These are phyloP conservation scores for Xerocomus brunneocitrinus DNA, from an alignment of 768 basidiomycete genomes.

Conservation along the genomic window DNA sequence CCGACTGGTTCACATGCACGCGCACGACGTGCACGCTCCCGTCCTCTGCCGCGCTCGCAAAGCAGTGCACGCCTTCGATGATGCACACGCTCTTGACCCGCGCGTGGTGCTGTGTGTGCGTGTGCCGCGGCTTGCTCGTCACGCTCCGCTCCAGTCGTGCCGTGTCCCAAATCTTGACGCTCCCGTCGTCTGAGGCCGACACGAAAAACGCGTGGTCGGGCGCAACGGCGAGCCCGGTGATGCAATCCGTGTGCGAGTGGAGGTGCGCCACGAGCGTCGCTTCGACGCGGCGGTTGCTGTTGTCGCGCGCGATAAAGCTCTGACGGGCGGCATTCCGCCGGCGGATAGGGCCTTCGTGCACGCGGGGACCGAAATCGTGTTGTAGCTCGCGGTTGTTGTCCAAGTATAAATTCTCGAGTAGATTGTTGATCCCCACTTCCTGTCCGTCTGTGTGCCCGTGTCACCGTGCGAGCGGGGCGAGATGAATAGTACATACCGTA, in stretches of 20 bases:
- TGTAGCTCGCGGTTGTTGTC: constrained; percentile 84
- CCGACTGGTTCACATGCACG: constrained; percentile 66
- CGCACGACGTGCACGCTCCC: constrained; percentile 82
- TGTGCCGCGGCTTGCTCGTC: constrained; percentile 75
- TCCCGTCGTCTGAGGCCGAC: constrained; percentile 90
- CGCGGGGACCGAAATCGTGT: constrained; percentile 86
- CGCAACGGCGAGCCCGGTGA: constrained; percentile 80
- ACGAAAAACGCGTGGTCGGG: constrained; percentile 96
- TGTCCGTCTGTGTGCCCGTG: constrained; percentile 61
- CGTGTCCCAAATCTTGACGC: constrained; percentile 89
- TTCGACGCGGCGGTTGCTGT: constrained; percentile 55
- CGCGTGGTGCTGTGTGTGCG: constrained; percentile 69
- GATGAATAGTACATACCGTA: constrained; percentile 48
- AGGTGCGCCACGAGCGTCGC: constrained; percentile 82
- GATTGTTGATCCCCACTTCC: constrained; percentile 83
- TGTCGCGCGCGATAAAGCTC: constrained; percentile 63
- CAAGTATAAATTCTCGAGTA: constrained; percentile 86
- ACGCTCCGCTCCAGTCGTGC: constrained; percentile 92
- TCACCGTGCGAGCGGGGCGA: not conserved
- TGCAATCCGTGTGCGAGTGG: constrained; percentile 71
- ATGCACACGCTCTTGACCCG: constrained; percentile 67
- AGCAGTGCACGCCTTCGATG: constrained; percentile 83
- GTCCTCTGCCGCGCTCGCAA: constrained; percentile 81
- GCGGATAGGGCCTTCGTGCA: constrained; percentile 77
- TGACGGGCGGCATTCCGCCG: constrained; percentile 71